A percentile compares a stretch with the other conserved stretches of the same genome.
Evolutionary conservation across 2,329 filamentous ascomycete genomes (phyloP).

Genomic region (Paecilomyces sp.): DNA sequence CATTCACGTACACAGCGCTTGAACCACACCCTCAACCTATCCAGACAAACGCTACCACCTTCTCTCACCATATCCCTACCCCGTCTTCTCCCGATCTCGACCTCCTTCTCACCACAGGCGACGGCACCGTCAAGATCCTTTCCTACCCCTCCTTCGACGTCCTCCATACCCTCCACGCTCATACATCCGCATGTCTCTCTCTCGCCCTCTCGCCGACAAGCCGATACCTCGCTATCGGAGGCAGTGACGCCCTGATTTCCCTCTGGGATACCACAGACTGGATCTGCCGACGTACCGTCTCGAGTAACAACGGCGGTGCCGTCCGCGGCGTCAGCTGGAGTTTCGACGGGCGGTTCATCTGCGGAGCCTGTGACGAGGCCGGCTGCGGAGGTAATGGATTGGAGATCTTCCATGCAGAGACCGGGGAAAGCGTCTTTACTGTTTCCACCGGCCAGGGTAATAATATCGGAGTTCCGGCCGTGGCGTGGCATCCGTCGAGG

Average conservation of each 20-base stretch:
- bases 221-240: conserved; percentile 43
- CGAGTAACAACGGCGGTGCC: conserved; percentile 36
- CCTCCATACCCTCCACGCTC: conserved; percentile 40
- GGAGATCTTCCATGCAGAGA: conserved; percentile 45
- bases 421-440: conserved; percentile 41
- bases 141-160: conserved; percentile 39
- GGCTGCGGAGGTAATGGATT: conserved; percentile 36
- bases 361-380: conserved; percentile 41
- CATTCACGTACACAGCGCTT: conserved; percentile 29
- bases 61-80: conserved; percentile 35
- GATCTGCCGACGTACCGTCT: conserved; percentile 42
- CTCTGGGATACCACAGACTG: conserved; percentile 47
- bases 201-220: conserved; percentile 40
- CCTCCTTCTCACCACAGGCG: conserved; percentile 42
- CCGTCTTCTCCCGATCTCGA: conserved; percentile 30
- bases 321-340: conserved; percentile 44
- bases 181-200: conserved; percentile 42
- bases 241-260: conserved; percentile 43
- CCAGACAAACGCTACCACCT: conserved; percentile 43
- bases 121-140: conserved; percentile 42
- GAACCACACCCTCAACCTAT: conserved; percentile 37
- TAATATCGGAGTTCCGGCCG: conserved; percentile 36
- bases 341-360: conserved; percentile 43
- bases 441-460: conserved; percentile 29
- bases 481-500: conserved; percentile 44